Percentiles rank a stretch among this genome's conserved stretches.
phyloP scores from a whole-genome alignment of 2,329 filamentous ascomycete genomes.

The Xylaria sp. region DNA sequence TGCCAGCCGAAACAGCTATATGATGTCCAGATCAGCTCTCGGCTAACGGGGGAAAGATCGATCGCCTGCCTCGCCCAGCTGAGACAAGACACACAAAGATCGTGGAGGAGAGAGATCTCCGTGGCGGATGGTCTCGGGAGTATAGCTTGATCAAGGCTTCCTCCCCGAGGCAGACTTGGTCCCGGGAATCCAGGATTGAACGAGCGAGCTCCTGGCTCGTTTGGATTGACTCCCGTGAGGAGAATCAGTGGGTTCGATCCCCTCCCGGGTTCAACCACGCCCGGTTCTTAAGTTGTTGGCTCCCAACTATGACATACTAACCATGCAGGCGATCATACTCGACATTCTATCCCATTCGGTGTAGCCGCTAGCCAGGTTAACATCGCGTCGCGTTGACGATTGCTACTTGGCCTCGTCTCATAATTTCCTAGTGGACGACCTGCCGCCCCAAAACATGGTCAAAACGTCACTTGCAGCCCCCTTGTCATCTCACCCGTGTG shows the following conservation, averaged over 20 bases:
- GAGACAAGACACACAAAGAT: constrained; percentile 14
- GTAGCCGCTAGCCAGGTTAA: constrained; percentile 2
- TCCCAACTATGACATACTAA: background rate
- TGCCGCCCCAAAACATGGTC: constrained; percentile 17
- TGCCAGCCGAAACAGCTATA: background rate
- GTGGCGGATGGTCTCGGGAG: background rate
- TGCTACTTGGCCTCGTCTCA: constrained; percentile 11
- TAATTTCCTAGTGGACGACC: constrained; percentile 5
- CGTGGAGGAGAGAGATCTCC: background rate
- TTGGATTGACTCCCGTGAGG: background rate
- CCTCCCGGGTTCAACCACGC: background rate
- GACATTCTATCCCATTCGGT: background rate
- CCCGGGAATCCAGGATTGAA: background rate
- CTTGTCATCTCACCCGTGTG: background rate
- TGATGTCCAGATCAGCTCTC: constrained; percentile 8
- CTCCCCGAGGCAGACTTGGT: no score
- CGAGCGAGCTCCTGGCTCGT: background rate
- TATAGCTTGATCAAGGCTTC: background rate
- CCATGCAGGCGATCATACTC: constrained; percentile 20
- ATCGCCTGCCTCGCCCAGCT: constrained; percentile 21
- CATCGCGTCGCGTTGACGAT: background rate
- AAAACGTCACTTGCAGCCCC: constrained; percentile 21
- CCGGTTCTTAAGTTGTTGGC: constrained; percentile 2
- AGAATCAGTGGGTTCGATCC: constrained; percentile 7
- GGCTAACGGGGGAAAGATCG: constrained; percentile 18